A percentile compares a stretch with the other conserved stretches of the same genome.
These are phyloP conservation scores for Microdochium trichocladiopsis DNA, from an alignment of 2,329 filamentous ascomycete species.

Conservation along the genomic window DNA sequence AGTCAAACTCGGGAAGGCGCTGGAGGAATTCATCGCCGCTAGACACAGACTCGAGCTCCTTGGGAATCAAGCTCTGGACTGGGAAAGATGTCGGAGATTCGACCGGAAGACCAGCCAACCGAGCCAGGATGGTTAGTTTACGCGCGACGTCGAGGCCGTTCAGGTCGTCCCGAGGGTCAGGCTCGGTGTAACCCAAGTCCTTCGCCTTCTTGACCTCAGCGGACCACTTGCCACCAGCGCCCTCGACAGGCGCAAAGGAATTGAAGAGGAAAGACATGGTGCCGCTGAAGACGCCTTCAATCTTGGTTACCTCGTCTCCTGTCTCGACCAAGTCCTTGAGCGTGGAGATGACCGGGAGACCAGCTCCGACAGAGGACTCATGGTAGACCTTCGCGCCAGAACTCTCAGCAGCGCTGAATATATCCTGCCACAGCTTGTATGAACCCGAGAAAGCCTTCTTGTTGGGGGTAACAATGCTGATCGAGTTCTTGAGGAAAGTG, in stretches of 20 bases:
- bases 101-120: slow-evolving; percentile 74
- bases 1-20: slow-evolving; percentile 74
- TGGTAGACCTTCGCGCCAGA: slow-evolving; percentile 84
- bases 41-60: slow-evolving; percentile 68
- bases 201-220: slow-evolving; percentile 90
- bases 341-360: slow-evolving; percentile 87
- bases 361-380: slow-evolving; percentile 89
- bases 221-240: slow-evolving; percentile 75
- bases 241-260: slow-evolving; percentile 79
- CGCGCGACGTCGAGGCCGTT: slow-evolving; percentile 89
- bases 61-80: slow-evolving; percentile 87
- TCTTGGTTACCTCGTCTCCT: slow-evolving; percentile 82
- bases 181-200: slow-evolving; percentile 86
- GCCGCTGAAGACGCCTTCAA: slow-evolving; percentile 95
- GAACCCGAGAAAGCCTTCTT: slow-evolving; percentile 94
- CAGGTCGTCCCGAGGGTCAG: slow-evolving; percentile 78
- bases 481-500: slow-evolving; percentile 67
- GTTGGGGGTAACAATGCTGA: slow-evolving; percentile 93
- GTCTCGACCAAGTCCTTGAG: slow-evolving; percentile 92
- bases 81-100: slow-evolving; percentile 84
- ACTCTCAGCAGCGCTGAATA: slow-evolving; percentile 66
- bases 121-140: slow-evolving; percentile 90
- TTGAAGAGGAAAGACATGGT: slow-evolving; percentile 99
- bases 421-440: slow-evolving; percentile 77
- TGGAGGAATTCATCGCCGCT: slow-evolving; percentile 83